Percentiles rank a stretch among this genome's conserved stretches.
Conservation (phyloP, 257 asterid species). For the Nicotiana undulata region DNA sequence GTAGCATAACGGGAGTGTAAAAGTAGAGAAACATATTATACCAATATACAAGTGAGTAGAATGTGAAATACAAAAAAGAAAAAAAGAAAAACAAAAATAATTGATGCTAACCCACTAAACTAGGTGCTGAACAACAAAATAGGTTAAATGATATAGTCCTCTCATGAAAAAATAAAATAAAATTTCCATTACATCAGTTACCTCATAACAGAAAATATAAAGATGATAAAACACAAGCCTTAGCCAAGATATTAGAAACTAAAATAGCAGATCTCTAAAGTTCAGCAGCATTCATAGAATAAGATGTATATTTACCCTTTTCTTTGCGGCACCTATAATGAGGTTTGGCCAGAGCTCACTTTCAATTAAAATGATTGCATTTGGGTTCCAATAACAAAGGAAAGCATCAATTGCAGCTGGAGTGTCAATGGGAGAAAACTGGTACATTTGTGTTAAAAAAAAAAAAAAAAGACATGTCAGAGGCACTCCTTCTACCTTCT, state of each 20-base stretch:
- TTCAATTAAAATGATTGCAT: constrained; percentile 69
- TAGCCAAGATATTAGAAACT: background rate
- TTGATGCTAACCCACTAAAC: background rate
- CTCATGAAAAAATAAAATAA: background rate
- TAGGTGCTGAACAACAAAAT: background rate
- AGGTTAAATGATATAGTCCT: background rate
- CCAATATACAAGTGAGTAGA: background rate
- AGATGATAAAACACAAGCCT: background rate
- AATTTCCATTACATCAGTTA: background rate
- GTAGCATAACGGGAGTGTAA: constrained; percentile 2
- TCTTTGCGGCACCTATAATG: constrained; percentile 63
- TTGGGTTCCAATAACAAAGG: constrained; percentile 82
- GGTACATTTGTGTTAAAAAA: constrained; percentile 11
- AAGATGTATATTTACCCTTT: constrained; percentile 40
- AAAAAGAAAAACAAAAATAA: background rate
- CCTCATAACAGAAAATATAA: background rate
- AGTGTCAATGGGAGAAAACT: constrained; percentile 92
- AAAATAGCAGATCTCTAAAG: background rate
- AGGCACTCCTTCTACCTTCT: background rate
- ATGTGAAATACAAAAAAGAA: background rate
- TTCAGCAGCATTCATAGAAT: background rate
- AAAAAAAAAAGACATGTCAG: constrained; percentile 3
- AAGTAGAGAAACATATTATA: background rate
- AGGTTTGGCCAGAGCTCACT: constrained; percentile 96
- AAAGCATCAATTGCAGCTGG: constrained; percentile 73